Conservation (phyloP, 2,329 filamentous ascomycete genomes). For the Paraconiothyrium sp. region DNA sequence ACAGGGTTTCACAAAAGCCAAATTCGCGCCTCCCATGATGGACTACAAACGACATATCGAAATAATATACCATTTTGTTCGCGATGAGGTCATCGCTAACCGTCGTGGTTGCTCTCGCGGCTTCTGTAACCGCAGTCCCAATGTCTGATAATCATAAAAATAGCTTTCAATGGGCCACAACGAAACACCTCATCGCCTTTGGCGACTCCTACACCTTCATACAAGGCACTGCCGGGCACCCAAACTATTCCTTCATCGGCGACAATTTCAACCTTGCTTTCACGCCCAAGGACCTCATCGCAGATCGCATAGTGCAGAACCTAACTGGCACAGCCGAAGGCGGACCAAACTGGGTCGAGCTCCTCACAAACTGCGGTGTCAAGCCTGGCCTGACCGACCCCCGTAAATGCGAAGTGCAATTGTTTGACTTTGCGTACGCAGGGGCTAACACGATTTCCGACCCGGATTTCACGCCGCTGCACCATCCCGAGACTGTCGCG, state of each 20-base stretch:
- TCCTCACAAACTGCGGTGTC: slow-evolving; percentile 61
- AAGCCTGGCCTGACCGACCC: slow-evolving; percentile 56
- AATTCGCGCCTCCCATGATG: neutral
- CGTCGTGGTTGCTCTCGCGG: neutral
- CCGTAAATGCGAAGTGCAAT: slow-evolving; percentile 55
- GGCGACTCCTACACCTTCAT: slow-evolving; percentile 64
- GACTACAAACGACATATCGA: neutral
- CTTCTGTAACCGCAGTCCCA: neutral
- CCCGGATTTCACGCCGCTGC: slow-evolving; percentile 56
- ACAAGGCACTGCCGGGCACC: slow-evolving; percentile 61
- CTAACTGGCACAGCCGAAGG: slow-evolving; percentile 62
- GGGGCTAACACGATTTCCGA: slow-evolving; percentile 59
- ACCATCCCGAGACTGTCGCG: slow-evolving; percentile 61
- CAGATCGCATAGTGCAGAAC: slow-evolving; percentile 63
- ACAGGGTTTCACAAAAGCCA: neutral
- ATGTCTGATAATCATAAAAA: neutral
- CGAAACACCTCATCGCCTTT: slow-evolving; percentile 53
- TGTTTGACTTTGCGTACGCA: slow-evolving; percentile 67
- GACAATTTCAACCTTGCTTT: slow-evolving; percentile 60
- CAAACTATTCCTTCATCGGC: slow-evolving; percentile 66
- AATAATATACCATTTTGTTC: neutral
- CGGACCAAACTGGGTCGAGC: slow-evolving; percentile 65
- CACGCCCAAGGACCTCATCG: slow-evolving; percentile 55
- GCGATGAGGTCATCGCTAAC: neutral
- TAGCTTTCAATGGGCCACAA: slow-evolving; percentile 30